phyloP scores from a whole-genome alignment of 2,329 filamentous ascomycete genomes.

The Epichloe scottii region DNA sequence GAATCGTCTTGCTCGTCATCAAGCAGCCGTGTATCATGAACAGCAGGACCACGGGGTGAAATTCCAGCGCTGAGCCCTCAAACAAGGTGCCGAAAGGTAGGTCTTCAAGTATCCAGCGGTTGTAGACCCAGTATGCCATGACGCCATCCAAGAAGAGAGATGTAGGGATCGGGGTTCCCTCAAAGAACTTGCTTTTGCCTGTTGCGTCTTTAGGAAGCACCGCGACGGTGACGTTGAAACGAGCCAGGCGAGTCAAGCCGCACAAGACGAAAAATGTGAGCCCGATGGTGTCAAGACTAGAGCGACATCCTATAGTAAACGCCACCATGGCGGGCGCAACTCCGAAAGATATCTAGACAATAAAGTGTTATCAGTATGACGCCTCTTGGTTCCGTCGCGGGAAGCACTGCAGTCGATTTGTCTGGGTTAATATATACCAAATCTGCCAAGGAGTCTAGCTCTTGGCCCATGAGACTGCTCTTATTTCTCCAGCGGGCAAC shows the following conservation, averaged over 20 bases:
- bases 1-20: constrained; percentile 92
- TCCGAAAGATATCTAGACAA: constrained; percentile 83
- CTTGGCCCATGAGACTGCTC: constrained; percentile 95
- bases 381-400: not conserved
- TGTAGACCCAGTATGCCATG: constrained; percentile 81
- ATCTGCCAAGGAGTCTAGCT: constrained; percentile 90
- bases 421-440: constrained; percentile 45
- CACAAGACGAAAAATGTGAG: constrained; percentile 88
- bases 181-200: constrained; percentile 91
- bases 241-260: constrained; percentile 81
- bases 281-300: constrained; percentile 64
- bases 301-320: constrained; percentile 81
- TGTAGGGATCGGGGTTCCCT: constrained; percentile 92
- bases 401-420: too few species aligned
- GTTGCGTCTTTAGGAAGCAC: constrained; percentile 81
- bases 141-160: constrained; percentile 66
- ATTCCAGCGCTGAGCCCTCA: constrained; percentile 57
- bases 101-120: constrained; percentile 65
- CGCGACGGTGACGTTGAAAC: constrained; percentile 93
- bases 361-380: not conserved
- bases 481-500: constrained; percentile 95
- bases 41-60: constrained; percentile 70
- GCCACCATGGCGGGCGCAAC: constrained; percentile 78
- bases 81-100: constrained; percentile 66
- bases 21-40: constrained; percentile 84